Conservation (phyloP, 495 filamentous ascomycete genomes). For the Collariella sp. region DNA sequence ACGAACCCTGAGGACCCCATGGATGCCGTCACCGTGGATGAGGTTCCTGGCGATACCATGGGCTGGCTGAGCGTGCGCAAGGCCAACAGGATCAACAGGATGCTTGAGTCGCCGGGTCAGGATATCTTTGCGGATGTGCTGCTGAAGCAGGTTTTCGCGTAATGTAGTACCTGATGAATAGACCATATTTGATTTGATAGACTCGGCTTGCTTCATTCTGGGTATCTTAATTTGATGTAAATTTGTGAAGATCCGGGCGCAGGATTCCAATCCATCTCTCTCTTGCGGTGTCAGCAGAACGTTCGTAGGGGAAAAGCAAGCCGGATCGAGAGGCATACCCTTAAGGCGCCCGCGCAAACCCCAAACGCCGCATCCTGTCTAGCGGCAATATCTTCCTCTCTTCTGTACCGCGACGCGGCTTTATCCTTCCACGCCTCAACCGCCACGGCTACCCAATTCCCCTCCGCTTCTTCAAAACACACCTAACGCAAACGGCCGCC, state of each 20-base stretch:
- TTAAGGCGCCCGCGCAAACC: slow-evolving; percentile 1
- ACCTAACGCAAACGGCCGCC: not conserved
- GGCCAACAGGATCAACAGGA: slow-evolving; percentile 71
- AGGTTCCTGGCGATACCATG: slow-evolving; percentile 50
- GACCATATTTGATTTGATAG: not conserved
- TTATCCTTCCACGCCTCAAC: too few relatives aligned
- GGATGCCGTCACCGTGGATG: slow-evolving; percentile 28
- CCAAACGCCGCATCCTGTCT: not conserved
- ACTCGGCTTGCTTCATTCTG: slow-evolving; percentile 7
- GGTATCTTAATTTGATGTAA: slow-evolving; percentile 18
- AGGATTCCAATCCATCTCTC: not conserved
- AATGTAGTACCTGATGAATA: not conserved
- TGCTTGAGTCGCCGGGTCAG: slow-evolving; percentile 51
- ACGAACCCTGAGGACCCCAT: slow-evolving; percentile 26
- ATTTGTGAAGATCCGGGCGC: not conserved
- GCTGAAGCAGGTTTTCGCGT: slow-evolving; percentile 41
- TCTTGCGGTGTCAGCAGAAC: slow-evolving; percentile 15
- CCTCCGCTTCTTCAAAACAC: too few relatives aligned
- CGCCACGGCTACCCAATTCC: too few relatives aligned
- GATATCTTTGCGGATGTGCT: slow-evolving; percentile 42
- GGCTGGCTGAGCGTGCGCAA: slow-evolving; percentile 61
- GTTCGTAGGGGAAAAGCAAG: not conserved
- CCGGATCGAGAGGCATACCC: slow-evolving; percentile 18
- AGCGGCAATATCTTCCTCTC: too few relatives aligned
- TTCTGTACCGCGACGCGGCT: too few relatives aligned